Evolutionary conservation across 2,329 filamentous ascomycete genomes (phyloP).

Genomic region (Clarireedia monteithiana): DNA sequence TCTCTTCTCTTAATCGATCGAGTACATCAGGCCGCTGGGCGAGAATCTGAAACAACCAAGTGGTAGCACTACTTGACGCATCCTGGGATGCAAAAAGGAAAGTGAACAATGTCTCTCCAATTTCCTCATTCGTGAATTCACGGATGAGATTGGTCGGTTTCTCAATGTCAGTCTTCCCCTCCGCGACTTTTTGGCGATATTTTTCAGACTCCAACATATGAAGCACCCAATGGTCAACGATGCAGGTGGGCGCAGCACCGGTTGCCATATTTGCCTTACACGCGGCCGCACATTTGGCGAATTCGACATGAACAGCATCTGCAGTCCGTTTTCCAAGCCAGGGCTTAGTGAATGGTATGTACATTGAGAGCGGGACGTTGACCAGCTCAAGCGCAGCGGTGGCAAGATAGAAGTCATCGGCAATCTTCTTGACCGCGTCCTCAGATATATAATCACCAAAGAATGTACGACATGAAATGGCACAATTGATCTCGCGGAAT

Average conservation of each 20-base stretch:
- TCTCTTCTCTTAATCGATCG: constrained; percentile 38
- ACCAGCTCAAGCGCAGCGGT: constrained; percentile 74
- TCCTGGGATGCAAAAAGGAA: constrained; percentile 48
- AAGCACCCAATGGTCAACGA: constrained; percentile 70
- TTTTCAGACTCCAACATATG: too few relatives aligned
- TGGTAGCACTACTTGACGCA: constrained; percentile 45
- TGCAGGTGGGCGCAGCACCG: constrained; percentile 61
- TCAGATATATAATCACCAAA: constrained; percentile 73
- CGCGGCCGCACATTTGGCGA: constrained; percentile 62
- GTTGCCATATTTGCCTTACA: constrained; percentile 64
- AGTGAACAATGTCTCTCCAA: constrained; percentile 43
- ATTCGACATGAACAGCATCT: constrained; percentile 63
- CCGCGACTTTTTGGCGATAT: too few relatives aligned
- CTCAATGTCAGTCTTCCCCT: constrained; percentile 27
- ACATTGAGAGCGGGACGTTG: constrained; percentile 54
- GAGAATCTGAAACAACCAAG: constrained; percentile 44
- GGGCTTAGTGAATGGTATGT: too few relatives aligned
- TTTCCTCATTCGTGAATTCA: constrained; percentile 42
- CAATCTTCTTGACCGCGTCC: constrained; percentile 63
- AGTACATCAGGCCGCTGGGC: constrained; percentile 44
- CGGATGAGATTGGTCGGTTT: constrained; percentile 42
- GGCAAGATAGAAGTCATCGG: constrained; percentile 71
- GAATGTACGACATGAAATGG: constrained; percentile 70
- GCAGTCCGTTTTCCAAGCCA: constrained; percentile 46
- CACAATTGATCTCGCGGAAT: constrained; percentile 73